These are phyloP conservation scores for Mycena floridula DNA, from an alignment of 768 basidiomycete species.

Conservation along the genomic window DNA sequence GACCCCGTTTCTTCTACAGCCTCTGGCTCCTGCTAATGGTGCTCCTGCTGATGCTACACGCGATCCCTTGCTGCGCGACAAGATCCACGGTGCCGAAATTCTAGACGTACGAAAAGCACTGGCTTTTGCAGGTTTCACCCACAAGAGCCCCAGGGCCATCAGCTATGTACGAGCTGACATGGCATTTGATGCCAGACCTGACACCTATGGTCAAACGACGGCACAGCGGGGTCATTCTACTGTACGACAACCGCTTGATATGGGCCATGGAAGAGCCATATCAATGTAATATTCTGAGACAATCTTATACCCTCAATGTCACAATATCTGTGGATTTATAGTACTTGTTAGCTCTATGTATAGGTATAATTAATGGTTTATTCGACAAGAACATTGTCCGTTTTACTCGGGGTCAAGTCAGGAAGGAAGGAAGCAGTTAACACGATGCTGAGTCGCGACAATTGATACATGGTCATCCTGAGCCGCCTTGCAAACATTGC, in stretches of 20 bases:
- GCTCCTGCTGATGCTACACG: conserved; percentile 78
- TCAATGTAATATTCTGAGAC: conserved; percentile 52
- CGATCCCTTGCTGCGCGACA: conserved; percentile 84
- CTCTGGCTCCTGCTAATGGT: conserved; percentile 85
- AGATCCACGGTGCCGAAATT: conserved; percentile 79
- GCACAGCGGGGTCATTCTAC: conserved; percentile 56
- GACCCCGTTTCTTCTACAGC: conserved; percentile 45
- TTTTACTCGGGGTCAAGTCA: no score
- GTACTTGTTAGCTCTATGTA: background rate
- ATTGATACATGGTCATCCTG: no score
- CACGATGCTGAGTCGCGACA: no score
- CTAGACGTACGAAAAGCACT: conserved; percentile 87
- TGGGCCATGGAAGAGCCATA: conserved; percentile 74
- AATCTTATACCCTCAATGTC: background rate
- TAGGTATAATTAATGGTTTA: background rate
- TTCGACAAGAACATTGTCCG: background rate
- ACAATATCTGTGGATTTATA: background rate
- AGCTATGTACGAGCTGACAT: conserved; percentile 72
- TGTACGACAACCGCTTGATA: conserved; percentile 53
- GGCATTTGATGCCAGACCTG: conserved; percentile 55
- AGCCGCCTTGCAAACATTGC: no score
- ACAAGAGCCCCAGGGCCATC: conserved; percentile 80
- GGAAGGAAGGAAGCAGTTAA: no score
- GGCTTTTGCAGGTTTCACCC: conserved; percentile 88
- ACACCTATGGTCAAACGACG: conserved; percentile 41